phyloP scores from a whole-genome alignment of 2,329 filamentous ascomycete species.

The Diaporthe sp. region DNA sequence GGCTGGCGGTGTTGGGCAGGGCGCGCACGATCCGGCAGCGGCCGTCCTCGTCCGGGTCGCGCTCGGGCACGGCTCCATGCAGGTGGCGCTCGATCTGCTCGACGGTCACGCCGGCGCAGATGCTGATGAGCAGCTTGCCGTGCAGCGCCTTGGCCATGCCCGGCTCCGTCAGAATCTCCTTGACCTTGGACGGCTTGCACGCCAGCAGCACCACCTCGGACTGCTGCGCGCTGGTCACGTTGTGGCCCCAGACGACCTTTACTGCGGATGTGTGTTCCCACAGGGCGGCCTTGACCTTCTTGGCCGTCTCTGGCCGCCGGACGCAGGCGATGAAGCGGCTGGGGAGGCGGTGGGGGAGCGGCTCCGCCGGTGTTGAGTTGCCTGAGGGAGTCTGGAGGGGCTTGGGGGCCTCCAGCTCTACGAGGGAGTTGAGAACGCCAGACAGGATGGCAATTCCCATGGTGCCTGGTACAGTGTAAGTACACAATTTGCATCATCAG shows the following conservation, averaged over 20 bases:
- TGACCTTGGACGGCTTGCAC: slow-evolving; percentile 85
- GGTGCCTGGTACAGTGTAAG: slow-evolving; percentile 69
- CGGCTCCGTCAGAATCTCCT: slow-evolving; percentile 74
- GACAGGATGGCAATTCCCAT: slow-evolving; percentile 89
- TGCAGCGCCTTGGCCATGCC: slow-evolving; percentile 80
- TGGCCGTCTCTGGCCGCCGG: slow-evolving; percentile 75
- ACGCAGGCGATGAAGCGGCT: slow-evolving; percentile 87
- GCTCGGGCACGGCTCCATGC: slow-evolving; percentile 66
- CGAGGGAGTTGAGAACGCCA: slow-evolving; percentile 81
- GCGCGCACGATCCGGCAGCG: slow-evolving; percentile 79
- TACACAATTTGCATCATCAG: background rate
- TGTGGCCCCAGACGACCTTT: slow-evolving; percentile 78
- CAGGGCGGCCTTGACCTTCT: slow-evolving; percentile 76
- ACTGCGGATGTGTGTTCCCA: slow-evolving; percentile 73
- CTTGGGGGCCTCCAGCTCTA: slow-evolving; percentile 61
- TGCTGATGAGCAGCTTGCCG: slow-evolving; percentile 86
- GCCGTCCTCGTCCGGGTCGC: slow-evolving; percentile 60
- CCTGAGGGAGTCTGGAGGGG: slow-evolving; percentile 61
- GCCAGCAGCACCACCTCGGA: slow-evolving; percentile 82
- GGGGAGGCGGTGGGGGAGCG: slow-evolving; percentile 72
- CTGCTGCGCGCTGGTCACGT: slow-evolving; percentile 75
- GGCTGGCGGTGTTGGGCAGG: slow-evolving; percentile 87
- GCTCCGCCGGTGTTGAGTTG: slow-evolving; percentile 57
- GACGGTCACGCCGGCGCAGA: slow-evolving; percentile 82
- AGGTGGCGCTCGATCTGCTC: slow-evolving; percentile 76